A percentile compares a stretch with the other conserved stretches of the same genome.
Evolutionary conservation across 345 rosid species (phyloP).

Genomic region (Euphorbia peplus): DNA sequence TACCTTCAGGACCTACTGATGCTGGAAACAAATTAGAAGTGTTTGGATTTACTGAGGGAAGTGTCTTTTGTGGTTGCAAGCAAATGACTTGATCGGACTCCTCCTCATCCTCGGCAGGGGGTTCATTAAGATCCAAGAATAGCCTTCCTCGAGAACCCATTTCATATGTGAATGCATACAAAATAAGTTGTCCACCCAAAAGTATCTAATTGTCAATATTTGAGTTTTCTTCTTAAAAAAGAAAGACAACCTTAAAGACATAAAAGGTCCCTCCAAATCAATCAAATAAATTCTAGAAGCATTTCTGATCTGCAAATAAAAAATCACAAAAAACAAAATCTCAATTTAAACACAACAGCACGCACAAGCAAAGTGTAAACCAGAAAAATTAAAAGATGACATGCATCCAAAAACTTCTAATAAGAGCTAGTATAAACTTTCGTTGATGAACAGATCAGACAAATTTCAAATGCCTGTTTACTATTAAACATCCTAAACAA

Average conservation of each 20-base stretch:
- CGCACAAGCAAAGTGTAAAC: neutral
- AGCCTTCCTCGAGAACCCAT: conserved; percentile 88
- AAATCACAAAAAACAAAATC: neutral
- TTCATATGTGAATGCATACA: conserved; percentile 73
- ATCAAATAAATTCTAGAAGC: conserved; percentile 7
- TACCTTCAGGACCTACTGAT: conserved; percentile 45
- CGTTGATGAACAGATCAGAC: neutral
- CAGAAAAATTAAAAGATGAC: neutral
- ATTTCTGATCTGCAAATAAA: conserved; percentile 20
- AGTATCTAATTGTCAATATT: neutral
- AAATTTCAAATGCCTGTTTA: neutral
- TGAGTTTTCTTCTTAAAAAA: conserved; percentile 13
- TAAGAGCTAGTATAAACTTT: neutral
- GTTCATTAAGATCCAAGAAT: conserved; percentile 98
- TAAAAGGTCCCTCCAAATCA: conserved; percentile 9
- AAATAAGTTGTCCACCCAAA: conserved; percentile 21
- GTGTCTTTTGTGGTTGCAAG: conserved; percentile 57
- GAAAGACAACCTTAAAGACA: conserved; percentile 17
- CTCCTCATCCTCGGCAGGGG: conserved; percentile 73
- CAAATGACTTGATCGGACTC: conserved; percentile 42
- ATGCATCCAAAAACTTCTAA: neutral
- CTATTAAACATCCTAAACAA: neutral
- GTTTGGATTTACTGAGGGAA: conserved; percentile 42
- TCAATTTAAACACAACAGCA: neutral
- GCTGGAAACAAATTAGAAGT: conserved; percentile 46